Evolutionary conservation across 257 asterid genomes (phyloP).

Genomic region (Rauvolfia tetraphylla): DNA sequence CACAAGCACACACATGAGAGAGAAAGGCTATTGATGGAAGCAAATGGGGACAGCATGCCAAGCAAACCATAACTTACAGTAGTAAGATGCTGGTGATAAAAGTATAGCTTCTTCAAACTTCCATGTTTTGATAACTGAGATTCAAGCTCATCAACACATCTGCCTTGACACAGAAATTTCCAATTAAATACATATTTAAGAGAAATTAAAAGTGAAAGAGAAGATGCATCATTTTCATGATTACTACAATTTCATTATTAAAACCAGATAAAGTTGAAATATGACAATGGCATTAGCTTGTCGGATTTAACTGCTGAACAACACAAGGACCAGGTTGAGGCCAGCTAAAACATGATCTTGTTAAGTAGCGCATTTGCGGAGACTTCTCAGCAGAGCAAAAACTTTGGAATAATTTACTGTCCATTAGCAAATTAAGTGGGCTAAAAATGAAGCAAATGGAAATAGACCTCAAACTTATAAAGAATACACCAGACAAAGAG

Average conservation of each 20-base stretch:
- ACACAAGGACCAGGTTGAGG: neutral
- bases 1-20: neutral
- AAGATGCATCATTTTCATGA: neutral
- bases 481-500: neutral
- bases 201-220: neutral
- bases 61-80: constrained; percentile 49
- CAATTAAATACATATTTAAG: neutral
- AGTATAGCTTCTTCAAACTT: constrained; percentile 89
- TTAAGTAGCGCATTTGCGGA: neutral
- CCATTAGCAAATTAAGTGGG: neutral
- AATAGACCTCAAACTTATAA: neutral
- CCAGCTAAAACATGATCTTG: neutral
- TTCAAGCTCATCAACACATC: constrained; percentile 98
- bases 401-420: neutral
- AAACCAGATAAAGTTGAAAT: neutral
- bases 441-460: neutral
- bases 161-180: constrained; percentile 40
- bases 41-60: neutral
- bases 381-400: neutral
- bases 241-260: neutral
- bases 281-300: no score
- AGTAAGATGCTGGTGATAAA: constrained; percentile 97
- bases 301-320: neutral
- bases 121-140: constrained; percentile 82
- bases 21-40: constrained; percentile 6